phyloP scores from a whole-genome alignment of 805 yeast genomes.

The Kazachstania psychrophila region DNA sequence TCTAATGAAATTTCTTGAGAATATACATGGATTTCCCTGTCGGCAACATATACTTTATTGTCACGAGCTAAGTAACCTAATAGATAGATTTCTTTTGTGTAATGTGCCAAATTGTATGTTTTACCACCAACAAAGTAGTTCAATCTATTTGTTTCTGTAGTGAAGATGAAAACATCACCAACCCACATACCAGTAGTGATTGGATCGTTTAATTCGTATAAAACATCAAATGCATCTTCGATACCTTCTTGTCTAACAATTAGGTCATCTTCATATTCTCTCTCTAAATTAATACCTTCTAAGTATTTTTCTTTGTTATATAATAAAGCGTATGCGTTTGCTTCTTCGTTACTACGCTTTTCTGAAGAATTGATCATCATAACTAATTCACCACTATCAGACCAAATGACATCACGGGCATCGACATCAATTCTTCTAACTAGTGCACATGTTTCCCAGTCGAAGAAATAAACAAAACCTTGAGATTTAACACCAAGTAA shows the following conservation, averaged over 20 bases:
- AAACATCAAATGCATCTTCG: slow-evolving; percentile 75
- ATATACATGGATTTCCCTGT: slow-evolving; percentile 76
- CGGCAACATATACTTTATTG: slow-evolving; percentile 81
- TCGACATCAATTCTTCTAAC: slow-evolving; percentile 88
- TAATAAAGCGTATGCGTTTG: slow-evolving; percentile 64
- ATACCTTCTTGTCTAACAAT: slow-evolving; percentile 78
- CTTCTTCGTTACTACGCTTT: slow-evolving; percentile 20
- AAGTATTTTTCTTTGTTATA: slow-evolving; percentile 61
- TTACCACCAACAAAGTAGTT: slow-evolving; percentile 94
- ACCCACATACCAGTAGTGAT: slow-evolving; percentile 90
- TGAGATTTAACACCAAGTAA: slow-evolving; percentile 75
- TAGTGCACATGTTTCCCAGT: slow-evolving; percentile 81
- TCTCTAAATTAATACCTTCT: slow-evolving; percentile 49
- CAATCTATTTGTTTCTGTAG: slow-evolving; percentile 77
- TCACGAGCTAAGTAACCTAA: slow-evolving; percentile 88
- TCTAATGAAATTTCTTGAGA: slow-evolving; percentile 75
- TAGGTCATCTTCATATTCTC: too few species aligned
- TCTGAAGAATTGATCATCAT: slow-evolving; percentile 57
- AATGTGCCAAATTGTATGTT: slow-evolving; percentile 84
- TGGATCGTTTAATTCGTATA: slow-evolving; percentile 71
- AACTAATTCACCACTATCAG: slow-evolving; percentile 84
- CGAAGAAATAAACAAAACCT: slow-evolving; percentile 80
- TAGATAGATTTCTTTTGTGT: slow-evolving; percentile 76
- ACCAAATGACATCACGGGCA: slow-evolving; percentile 76
- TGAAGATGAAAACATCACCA: slow-evolving; percentile 92